Evolutionary conservation across 1,284 basidiomycete species (phyloP), one percentile per base, ranked within the genome.

Genomic region (Fomitopsis pinicola): DNA sequence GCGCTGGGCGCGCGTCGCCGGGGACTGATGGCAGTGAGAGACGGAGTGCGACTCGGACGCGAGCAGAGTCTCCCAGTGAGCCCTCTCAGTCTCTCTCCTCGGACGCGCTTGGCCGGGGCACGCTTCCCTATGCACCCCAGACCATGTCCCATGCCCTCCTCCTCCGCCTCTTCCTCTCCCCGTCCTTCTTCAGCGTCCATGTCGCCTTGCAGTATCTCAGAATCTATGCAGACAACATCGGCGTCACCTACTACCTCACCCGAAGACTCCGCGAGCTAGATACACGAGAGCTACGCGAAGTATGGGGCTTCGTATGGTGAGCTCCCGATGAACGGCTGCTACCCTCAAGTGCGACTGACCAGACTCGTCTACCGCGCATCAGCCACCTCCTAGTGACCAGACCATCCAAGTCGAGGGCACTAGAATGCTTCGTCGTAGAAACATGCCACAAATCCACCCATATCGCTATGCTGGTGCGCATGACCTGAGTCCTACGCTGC

Each of bases 231-330:
- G 91, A 95, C 79, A 94, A 94, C 73, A 93, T 98, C 69, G 95
- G 95, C 8, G 96, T 98, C 75, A 96, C 94, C 17, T 96, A 97
- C 77, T 98, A 98, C 74, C 84, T 98, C 64, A 94, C 95, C 55
- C 83, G 87, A 62, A 84, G 95, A 64, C 87, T 98, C 71, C 82
- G 84, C 64, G 84, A 87, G 61, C 85, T 95, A 71, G 86, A 91
- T 64, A 84, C 85, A 19, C 81, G 88, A 60, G 94, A 98, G 67
- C 81, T 98, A 61, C 87, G 91, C 69, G 95, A 97, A 75, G 94
- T 97, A 68, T 98, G 96, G 95, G 94, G 95, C 22, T 96, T 97
- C 75, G 85, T 98, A 74, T 97, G 94, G 95, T 96, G 70, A 74
- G 73, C 71, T 17, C 55, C 8, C 19, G 15, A 58, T 7, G 12